These are phyloP conservation scores for Tympanopsis confertula DNA, from an alignment of 2,329 filamentous ascomycete genomes.

Conservation along the genomic window DNA sequence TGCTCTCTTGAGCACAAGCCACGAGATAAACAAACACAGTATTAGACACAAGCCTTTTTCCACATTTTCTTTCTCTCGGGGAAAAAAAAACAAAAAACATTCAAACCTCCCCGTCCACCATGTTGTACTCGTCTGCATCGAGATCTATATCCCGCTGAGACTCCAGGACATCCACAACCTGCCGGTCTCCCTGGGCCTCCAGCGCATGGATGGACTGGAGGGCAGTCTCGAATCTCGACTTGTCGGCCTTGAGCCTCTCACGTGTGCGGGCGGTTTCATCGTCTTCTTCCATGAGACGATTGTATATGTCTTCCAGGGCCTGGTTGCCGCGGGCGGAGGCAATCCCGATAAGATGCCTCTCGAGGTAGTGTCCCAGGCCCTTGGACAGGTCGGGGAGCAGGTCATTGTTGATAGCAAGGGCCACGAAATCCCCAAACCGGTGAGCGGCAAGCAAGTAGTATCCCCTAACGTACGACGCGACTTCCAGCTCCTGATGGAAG, in stretches of 20 bases:
- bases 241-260: constrained; percentile 27
- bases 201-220: constrained; percentile 31
- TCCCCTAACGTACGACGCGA: constrained; percentile 50
- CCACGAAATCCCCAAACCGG: constrained; percentile 47
- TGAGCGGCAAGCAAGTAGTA: constrained; percentile 59
- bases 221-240: constrained; percentile 32
- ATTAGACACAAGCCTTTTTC: too few relatives aligned
- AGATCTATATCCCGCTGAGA: too few relatives aligned
- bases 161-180: too few relatives aligned
- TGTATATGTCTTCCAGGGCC: constrained; percentile 21
- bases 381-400: constrained; percentile 31
- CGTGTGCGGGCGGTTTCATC: constrained; percentile 25
- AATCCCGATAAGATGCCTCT: constrained; percentile 21
- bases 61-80: too few relatives aligned
- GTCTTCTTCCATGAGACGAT: constrained; percentile 36
- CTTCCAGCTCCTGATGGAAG: constrained; percentile 46
- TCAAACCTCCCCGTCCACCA: too few relatives aligned
- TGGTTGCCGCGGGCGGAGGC: not conserved
- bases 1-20: too few relatives aligned
- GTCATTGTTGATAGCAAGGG: constrained; percentile 33
- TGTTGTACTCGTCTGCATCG: too few relatives aligned
- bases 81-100: too few relatives aligned
- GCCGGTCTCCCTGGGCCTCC: constrained; percentile 18
- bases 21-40: too few relatives aligned
- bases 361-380: constrained; percentile 27